A percentile compares a stretch with the other conserved stretches of the same genome.
phyloP scores from a whole-genome alignment of 2,329 filamentous ascomycete species.

The Neoscytalidium dimidiatum region DNA sequence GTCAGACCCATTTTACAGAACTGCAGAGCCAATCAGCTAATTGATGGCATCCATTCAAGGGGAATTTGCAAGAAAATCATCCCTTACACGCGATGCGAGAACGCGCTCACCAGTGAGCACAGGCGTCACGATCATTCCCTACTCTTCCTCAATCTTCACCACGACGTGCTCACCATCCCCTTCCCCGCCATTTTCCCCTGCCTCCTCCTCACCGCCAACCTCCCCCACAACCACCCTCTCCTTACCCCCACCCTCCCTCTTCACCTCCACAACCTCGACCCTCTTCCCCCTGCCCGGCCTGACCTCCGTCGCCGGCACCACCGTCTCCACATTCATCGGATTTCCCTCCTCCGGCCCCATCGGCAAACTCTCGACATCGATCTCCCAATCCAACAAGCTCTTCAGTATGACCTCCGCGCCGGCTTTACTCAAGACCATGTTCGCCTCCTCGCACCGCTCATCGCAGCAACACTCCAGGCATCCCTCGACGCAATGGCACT shows the following conservation, averaged over 20 bases:
- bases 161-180: background rate
- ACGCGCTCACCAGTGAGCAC: too few relatives aligned
- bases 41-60: too few relatives aligned
- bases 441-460: constrained; percentile 80
- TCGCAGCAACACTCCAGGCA: constrained; percentile 90
- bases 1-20: too few relatives aligned
- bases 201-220: background rate
- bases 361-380: constrained; percentile 81
- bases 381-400: constrained; percentile 70
- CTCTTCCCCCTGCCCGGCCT: constrained; percentile 43
- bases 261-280: constrained; percentile 42
- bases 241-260: background rate
- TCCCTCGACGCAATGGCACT: constrained; percentile 75
- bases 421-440: constrained; percentile 91
- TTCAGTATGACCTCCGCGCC: constrained; percentile 81
- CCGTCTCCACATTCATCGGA: constrained; percentile 77
- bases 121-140: too few relatives aligned
- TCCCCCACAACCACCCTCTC: background rate
- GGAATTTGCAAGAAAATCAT: too few relatives aligned
- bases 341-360: constrained; percentile 67
- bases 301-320: constrained; percentile 72
- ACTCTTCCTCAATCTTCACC: background rate
- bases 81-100: too few relatives aligned
- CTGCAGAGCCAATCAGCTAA: too few relatives aligned
- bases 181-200: background rate